Percentiles rank a stretch among this genome's conserved stretches.
phyloP scores from a whole-genome alignment of 495 filamentous ascomycete genomes.

The Haplographium delicatum region DNA sequence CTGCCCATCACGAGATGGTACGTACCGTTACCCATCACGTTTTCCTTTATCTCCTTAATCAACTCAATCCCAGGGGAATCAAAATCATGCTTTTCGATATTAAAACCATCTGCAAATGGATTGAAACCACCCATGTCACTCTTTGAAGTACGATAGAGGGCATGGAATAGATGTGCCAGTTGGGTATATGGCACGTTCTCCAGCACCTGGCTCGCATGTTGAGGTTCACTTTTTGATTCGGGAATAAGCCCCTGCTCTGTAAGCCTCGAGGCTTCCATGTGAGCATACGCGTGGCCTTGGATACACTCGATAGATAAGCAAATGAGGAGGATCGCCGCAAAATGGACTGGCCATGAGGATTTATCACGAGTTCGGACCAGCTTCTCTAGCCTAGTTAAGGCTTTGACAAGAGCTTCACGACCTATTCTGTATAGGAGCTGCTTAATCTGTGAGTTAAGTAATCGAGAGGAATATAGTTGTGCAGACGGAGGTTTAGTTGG shows the following conservation, averaged over 20 bases:
- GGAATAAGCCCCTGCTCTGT: background rate
- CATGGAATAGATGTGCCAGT: conserved; percentile 15
- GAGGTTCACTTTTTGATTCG: background rate
- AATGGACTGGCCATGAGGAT: conserved; percentile 12
- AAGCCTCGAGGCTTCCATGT: background rate
- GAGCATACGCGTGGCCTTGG: background rate
- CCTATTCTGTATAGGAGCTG: conserved; percentile 1
- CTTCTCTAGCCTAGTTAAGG: conserved; percentile 7
- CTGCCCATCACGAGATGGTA: background rate
- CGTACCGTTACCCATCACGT: background rate
- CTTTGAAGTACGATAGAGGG: conserved; percentile 14
- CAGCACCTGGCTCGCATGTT: background rate
- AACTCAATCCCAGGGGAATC: background rate
- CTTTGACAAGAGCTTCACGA: background rate
- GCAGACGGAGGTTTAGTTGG: background rate
- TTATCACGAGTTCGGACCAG: background rate
- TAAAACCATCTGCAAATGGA: conserved; percentile 7
- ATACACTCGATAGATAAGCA: conserved; percentile 10
- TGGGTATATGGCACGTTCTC: conserved; percentile 3
- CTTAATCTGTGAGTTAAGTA: conserved; percentile 16
- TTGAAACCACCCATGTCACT: conserved; percentile 12
- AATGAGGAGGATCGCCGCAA: conserved; percentile 3
- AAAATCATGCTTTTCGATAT: background rate
- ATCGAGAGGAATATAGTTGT: conserved; percentile 8
- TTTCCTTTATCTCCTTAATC: conserved; percentile 4